A percentile compares a stretch with the other conserved stretches of the same genome.
These are phyloP conservation scores for Alternaria rosae DNA, from an alignment of 2,329 filamentous ascomycete species.

Conservation along the genomic window DNA sequence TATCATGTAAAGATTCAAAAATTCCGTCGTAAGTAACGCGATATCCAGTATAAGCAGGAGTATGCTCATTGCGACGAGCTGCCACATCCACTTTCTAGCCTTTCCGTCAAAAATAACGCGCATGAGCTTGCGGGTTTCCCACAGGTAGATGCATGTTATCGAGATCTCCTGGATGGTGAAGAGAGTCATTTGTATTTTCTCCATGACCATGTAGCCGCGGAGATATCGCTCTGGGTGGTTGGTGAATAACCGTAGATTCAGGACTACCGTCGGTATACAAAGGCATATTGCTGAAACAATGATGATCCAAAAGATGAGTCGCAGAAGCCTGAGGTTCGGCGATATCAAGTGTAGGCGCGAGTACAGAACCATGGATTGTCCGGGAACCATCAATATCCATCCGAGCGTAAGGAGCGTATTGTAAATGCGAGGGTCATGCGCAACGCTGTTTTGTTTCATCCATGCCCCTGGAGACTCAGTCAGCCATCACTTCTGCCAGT, in stretches of 20 bases:
- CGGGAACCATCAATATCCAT: conserved; percentile 66
- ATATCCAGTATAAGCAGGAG: conserved; percentile 21
- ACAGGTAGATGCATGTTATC: conserved; percentile 56
- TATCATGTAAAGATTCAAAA: conserved; percentile 25
- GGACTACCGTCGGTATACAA: conserved; percentile 60
- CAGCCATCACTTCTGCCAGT: not conserved
- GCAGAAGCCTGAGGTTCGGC: conserved; percentile 1
- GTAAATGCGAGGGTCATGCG: conserved; percentile 13
- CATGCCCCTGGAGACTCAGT: conserved; percentile 8
- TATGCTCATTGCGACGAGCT: conserved; percentile 23
- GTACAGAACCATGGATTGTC: conserved; percentile 66
- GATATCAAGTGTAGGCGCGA: conserved; percentile 52
- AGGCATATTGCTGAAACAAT: conserved; percentile 37
- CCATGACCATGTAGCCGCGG: conserved; percentile 34
- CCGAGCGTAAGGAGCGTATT: conserved; percentile 54
- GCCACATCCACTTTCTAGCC: conserved; percentile 20
- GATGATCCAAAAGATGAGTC: conserved; percentile 62
- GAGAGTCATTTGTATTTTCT: conserved; percentile 50
- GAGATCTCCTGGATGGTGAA: conserved; percentile 50
- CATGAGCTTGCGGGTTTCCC: conserved; percentile 50
- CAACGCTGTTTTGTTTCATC: conserved; percentile 14
- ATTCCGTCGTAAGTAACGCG: conserved; percentile 19
- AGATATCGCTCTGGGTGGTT: conserved; percentile 13
- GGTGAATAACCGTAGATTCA: conserved; percentile 32
- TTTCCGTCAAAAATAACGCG: conserved; percentile 15